Evolutionary conservation across 2,329 filamentous ascomycete species (phyloP).

Genomic region (Curvularia hawaiiensis): DNA sequence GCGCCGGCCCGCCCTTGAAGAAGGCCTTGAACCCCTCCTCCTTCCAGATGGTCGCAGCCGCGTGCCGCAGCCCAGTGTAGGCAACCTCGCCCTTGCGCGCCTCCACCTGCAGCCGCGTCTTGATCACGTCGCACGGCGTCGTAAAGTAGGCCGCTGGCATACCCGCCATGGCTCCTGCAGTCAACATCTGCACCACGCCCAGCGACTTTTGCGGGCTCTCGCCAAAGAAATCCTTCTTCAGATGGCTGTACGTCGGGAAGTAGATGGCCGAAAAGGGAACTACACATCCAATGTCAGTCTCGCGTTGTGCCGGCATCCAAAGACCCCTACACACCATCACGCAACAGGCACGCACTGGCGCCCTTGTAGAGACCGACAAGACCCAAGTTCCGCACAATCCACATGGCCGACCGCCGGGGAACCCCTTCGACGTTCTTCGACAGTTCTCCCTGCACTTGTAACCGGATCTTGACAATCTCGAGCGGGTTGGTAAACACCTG

Average conservation of each 20-base stretch:
- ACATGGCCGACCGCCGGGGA: conserved; percentile 90
- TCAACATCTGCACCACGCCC: conserved; percentile 86
- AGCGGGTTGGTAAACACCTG: conserved; percentile 96
- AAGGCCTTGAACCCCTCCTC: conserved; percentile 96
- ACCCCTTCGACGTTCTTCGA: conserved; percentile 83
- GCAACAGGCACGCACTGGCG: conserved; percentile 88
- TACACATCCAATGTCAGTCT: conserved; percentile 25
- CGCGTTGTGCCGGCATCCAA: neutral
- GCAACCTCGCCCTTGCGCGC: conserved; percentile 90
- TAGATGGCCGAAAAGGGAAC: conserved; percentile 99
- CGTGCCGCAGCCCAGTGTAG: conserved; percentile 88
- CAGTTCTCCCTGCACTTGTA: conserved; percentile 96
- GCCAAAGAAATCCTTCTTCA: conserved; percentile 94
- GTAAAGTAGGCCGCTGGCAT: conserved; percentile 77
- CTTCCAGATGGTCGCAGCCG: conserved; percentile 79
- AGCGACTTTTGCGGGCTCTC: conserved; percentile 87
- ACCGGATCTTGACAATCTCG: conserved; percentile 98
- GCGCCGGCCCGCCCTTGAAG: conserved; percentile 97
- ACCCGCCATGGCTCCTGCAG: conserved; percentile 82
- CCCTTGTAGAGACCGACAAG: conserved; percentile 96
- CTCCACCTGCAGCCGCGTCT: conserved; percentile 96
- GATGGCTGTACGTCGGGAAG: conserved; percentile 93
- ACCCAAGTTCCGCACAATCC: conserved; percentile 96
- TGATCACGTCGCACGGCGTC: conserved; percentile 98
- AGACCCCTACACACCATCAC: conserved; percentile 63